Evolutionary conservation across 2,329 filamentous ascomycete genomes (phyloP), one percentile per base, ranked within the genome.

Genomic region (Chaetoscypha palmicola): DNA sequence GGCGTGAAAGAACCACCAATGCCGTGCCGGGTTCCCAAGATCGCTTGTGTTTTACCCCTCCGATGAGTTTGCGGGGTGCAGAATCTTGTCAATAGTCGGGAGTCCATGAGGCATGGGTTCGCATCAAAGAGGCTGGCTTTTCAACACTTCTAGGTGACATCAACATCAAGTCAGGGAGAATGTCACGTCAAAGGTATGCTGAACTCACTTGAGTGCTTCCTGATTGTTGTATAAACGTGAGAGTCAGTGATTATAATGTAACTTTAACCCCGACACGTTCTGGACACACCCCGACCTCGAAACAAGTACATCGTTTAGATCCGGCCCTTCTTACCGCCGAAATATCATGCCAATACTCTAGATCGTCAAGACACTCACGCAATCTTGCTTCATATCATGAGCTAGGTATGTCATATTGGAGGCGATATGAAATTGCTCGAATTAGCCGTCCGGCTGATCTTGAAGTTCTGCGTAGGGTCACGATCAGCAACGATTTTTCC

Each of bases 401-500:
- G 11, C 16, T 22, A 16, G 16, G n/a, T 20, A 11, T 21, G 21
- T 33, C 30, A 32, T 28, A 39, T 26, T 28, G 23, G n/a, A 39
- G 3, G 17, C 16, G n/a, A 24, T 26, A 30, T 30, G 16, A 30
- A 28, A 8, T 39, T 22, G 37, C 37, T 26, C 16, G 12, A 10
- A 41, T 32, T 41, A 41, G 38, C 38, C 38, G 38, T 23, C 26
- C 38, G 38, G 38, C 14, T 41, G 38, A 32, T 37, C 11, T 22
- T 34, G 3, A 34, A 34, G 14, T 16, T 16, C 12, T 34, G n/a
- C 12, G 17, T n/a, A 19, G 32, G 32, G 32, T 34, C 32, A 34
- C 32, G 32, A 34, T 34, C n/a, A 34, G 14, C 32, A 34, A 19
- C 24, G 12, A 7, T 28, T 28, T 28, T 28, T 28, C 24, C 24